Conservation (phyloP, 164 flowering plant genomes). For the Umbilicus rupestris region DNA sequence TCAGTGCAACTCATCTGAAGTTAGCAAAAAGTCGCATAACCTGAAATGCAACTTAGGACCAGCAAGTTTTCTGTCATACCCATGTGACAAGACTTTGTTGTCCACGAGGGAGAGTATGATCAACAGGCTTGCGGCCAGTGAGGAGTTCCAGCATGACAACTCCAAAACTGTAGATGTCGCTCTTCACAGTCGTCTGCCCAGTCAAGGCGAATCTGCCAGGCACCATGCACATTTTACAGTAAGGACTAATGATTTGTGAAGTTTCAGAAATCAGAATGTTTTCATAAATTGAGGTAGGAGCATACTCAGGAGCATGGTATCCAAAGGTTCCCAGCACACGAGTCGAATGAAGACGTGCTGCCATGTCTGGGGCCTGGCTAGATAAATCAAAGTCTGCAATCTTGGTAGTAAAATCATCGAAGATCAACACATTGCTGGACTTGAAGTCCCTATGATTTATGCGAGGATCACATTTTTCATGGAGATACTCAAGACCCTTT, state of each 20-base stretch:
- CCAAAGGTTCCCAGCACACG: conserved; percentile 10
- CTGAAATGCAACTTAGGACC: too few relatives aligned
- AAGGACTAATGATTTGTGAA: not conserved
- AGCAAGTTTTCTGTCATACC: not conserved
- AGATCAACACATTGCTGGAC: conserved; percentile 9
- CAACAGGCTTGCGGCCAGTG: conserved; percentile 9
- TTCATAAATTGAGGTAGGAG: not conserved
- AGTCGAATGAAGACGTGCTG: conserved; percentile 10
- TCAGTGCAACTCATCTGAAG: not conserved
- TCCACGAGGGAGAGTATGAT: conserved; percentile 9
- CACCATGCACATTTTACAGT: not conserved
- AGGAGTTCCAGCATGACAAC: conserved; percentile 8
- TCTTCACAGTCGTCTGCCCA: conserved; percentile 4
- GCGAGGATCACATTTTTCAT: conserved; percentile 7
- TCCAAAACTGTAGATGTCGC: conserved; percentile 9
- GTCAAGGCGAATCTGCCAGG: conserved; percentile 2
- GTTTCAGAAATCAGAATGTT: not conserved
- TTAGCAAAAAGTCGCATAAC: not conserved
- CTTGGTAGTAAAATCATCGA: conserved; percentile 5
- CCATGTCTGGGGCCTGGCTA: conserved; percentile 9
- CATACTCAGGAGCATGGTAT: conserved; percentile 5
- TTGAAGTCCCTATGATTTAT: conserved; percentile 3
- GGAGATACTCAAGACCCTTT: conserved; percentile 6
- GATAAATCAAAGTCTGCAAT: conserved; percentile 10
- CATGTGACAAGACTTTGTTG: conserved; percentile 11